A percentile compares a stretch with the other conserved stretches of the same genome.
phyloP scores from a whole-genome alignment of 2,329 filamentous ascomycete genomes.

The Beauveria caledonica region DNA sequence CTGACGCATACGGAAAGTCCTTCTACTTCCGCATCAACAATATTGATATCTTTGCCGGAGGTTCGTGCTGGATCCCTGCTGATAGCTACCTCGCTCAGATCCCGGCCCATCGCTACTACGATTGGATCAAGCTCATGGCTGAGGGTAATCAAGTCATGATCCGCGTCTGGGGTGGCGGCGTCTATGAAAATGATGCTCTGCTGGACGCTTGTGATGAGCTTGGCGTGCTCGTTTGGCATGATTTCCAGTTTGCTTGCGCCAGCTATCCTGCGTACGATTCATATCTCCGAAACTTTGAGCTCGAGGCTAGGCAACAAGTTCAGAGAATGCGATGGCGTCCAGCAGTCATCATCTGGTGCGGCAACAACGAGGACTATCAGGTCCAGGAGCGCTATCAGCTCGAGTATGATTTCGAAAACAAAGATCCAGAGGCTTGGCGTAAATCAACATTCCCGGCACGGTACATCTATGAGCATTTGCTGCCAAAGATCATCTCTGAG shows the following conservation, averaged over 20 bases:
- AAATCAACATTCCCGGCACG: conserved; percentile 66
- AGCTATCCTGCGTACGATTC: conserved; percentile 58
- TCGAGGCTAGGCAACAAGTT: conserved; percentile 56
- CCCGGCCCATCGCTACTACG: conserved; percentile 50
- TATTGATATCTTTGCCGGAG: conserved; percentile 63
- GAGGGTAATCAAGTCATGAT: conserved; percentile 72
- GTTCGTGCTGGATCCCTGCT: conserved; percentile 72
- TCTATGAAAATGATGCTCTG: conserved; percentile 63
- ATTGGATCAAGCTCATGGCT: conserved; percentile 62
- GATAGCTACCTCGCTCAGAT: conserved; percentile 66
- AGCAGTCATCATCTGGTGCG: conserved; percentile 66
- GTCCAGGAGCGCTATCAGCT: conserved; percentile 62
- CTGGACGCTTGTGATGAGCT: conserved; percentile 65
- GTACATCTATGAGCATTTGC: conserved; percentile 69
- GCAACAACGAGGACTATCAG: conserved; percentile 74
- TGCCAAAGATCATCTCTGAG: conserved; percentile 55
- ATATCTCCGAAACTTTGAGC: conserved; percentile 50
- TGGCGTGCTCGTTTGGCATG: conserved; percentile 70
- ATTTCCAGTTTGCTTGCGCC: conserved; percentile 69
- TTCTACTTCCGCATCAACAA: conserved; percentile 71
- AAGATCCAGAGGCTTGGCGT: conserved; percentile 64
- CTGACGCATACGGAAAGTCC: conserved; percentile 55
- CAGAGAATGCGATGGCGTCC: conserved; percentile 48
- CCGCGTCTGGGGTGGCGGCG: conserved; percentile 63
- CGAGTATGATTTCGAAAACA: conserved; percentile 65